Base-by-base conservation (phyloP, 495 filamentous ascomycete species). In the Friedmanniomyces simplex region DNA sequence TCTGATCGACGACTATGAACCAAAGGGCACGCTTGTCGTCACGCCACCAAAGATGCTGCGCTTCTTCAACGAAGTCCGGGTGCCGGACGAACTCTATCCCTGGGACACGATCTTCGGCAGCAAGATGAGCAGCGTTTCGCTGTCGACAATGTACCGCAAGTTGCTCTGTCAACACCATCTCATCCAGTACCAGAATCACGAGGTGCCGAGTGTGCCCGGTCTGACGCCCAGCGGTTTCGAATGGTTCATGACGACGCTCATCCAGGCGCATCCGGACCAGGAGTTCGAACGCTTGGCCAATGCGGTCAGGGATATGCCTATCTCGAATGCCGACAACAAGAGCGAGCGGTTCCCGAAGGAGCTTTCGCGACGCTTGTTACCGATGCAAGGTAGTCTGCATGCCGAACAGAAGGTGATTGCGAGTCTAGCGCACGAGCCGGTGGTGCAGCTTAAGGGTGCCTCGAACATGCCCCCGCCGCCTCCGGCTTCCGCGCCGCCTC, bases 191-290 rank as follows among this genome's bases (percentile, higher is more conserved):
- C 25, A 54, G 36, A 18, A 55, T 30, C 51, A 62, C 11, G 75
- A 80, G 48, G 70, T 76, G 53, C 88, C 91, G 3, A 78, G 78
- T 45, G 77, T 89, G 32, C 91, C 91, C 1, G 85, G 79, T 14
- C 74, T 96, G 16, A 95, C 91, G 1, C 85, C 87, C 1, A 64
- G 75, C 28, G 91, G 91, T 2, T 97, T 95, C 67, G 77, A 85
- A 57, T 72, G 72, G 53, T 95, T 87, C 82, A 81, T 86, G 68
- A 89, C 86, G 0, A 71, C 81, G 21, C 76, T 86, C 70, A 85
- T 95, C 49, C 80, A 82, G 63, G 85, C 87, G 14, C 77, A 89
- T 62, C 91, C 91, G 1, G 81, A 88, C 36, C 78, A 81, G 46
- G 91, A 97, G 70, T 83, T 82, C 58, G 75, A 79, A 45, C 80